Percentiles rank a stretch among this genome's conserved stretches.
phyloP scores from a whole-genome alignment of 2,329 filamentous ascomycete genomes.

The Ploettnerulaceae sp. region DNA sequence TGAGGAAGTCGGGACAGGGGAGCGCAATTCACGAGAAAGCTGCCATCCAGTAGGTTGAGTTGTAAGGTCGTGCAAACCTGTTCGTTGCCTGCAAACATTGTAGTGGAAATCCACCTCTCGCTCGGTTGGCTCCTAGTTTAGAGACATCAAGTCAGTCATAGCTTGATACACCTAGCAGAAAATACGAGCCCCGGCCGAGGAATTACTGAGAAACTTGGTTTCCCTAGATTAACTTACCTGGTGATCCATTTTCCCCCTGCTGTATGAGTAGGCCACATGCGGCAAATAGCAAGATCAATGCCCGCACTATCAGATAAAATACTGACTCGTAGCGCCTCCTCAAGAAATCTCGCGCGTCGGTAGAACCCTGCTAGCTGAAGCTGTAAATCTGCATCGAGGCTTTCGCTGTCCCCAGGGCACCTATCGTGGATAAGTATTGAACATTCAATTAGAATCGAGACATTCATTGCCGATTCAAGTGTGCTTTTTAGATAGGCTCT shows the following conservation, averaged over 20 bases:
- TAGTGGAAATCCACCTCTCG: conserved; percentile 34
- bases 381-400: conserved; percentile 35
- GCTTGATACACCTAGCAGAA: no score
- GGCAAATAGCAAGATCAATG: conserved; percentile 27
- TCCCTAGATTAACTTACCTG: conserved; percentile 9
- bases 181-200: no score
- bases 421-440: conserved; percentile 37
- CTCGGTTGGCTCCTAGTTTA: conserved; percentile 14
- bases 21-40: conserved; percentile 48
- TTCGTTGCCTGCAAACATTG: conserved; percentile 13
- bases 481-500: conserved; percentile 26
- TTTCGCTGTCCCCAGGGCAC: conserved; percentile 35
- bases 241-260: conserved; percentile 25
- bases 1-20: conserved; percentile 44
- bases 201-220: background rate
- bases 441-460: conserved; percentile 37
- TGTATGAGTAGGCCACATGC: conserved; percentile 31
- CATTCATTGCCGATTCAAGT: conserved; percentile 26
- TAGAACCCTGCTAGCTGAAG: conserved; percentile 1
- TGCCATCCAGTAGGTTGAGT: conserved; percentile 47
- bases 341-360: conserved; percentile 18
- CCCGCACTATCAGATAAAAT: conserved; percentile 19
- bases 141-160: no score
- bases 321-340: conserved; percentile 16
- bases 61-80: conserved; percentile 34